Conservation (phyloP, 179 eudicot species). For the Amaranthus tricolor region DNA sequence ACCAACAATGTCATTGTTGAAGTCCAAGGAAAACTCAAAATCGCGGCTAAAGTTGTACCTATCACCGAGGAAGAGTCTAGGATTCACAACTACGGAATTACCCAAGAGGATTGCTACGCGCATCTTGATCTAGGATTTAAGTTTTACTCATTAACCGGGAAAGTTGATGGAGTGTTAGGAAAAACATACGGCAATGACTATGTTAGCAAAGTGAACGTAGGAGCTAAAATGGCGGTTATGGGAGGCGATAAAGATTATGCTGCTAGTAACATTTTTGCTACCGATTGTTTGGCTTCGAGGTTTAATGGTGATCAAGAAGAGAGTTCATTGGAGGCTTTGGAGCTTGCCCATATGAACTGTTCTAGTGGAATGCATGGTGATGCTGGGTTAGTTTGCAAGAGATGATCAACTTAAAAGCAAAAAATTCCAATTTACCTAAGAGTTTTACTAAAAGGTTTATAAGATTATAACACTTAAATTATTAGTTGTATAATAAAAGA, state of each 20-base stretch:
- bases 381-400: constrained; percentile 41
- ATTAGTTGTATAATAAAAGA: neutral
- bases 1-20: constrained; percentile 34
- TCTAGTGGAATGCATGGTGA: constrained; percentile 35
- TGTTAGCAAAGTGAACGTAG: constrained; percentile 57
- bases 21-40: constrained; percentile 47
- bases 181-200: constrained; percentile 56
- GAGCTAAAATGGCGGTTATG: constrained; percentile 51
- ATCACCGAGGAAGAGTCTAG: constrained; percentile 52
- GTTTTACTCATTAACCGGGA: constrained; percentile 40
- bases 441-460: neutral
- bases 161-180: constrained; percentile 64
- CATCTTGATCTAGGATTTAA: constrained; percentile 68
- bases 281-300: constrained; percentile 44
- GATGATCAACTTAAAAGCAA: constrained; percentile 9
- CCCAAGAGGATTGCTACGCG: constrained; percentile 60
- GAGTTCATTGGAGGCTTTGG: constrained; percentile 19
- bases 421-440: neutral
- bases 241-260: constrained; percentile 57
- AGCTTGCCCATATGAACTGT: constrained; percentile 30
- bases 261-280: constrained; percentile 46
- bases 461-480: neutral
- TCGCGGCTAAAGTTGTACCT: constrained; percentile 58
- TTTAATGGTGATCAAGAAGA: constrained; percentile 10
- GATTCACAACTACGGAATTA: constrained; percentile 65